Evolutionary conservation across 2,329 filamentous ascomycete genomes (phyloP).

Genomic region (Aspergillus carbonarius): DNA sequence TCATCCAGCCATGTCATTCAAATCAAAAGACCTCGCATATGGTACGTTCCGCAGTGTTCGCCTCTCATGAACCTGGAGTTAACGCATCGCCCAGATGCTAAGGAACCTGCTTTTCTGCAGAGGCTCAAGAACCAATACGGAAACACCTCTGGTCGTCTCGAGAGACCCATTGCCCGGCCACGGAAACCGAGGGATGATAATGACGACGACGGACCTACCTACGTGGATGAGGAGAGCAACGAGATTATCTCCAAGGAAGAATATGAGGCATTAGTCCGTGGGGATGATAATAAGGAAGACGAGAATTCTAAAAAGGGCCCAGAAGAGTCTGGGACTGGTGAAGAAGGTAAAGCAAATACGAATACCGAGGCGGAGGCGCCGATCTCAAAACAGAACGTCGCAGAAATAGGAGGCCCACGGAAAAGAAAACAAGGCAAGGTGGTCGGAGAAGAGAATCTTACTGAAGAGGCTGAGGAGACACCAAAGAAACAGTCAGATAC

Average conservation of each 20-base stretch:
- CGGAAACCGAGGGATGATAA: conserved; percentile 36
- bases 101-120: conserved; percentile 45
- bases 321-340: conserved; percentile 12
- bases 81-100: conserved; percentile 32
- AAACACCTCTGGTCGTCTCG: conserved; percentile 35
- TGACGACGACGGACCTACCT: conserved; percentile 45
- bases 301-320: conserved; percentile 7
- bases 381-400: conserved; percentile 36
- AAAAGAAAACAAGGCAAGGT: conserved; percentile 46
- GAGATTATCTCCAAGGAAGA: conserved; percentile 46
- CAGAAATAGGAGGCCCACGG: conserved; percentile 41
- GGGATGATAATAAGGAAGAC: conserved; percentile 18
- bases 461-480: conserved; percentile 22
- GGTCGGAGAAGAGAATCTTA: conserved; percentile 34
- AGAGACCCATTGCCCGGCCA: conserved; percentile 38
- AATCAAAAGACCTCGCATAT: conserved; percentile 46
- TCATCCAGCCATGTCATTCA: conserved; percentile 37
- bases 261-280: conserved; percentile 41
- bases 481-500: conserved; percentile 23
- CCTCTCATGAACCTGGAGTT: conserved; percentile 5
- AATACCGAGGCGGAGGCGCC: conserved; percentile 15
- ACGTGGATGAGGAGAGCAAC: conserved; percentile 46
- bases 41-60: conserved; percentile 27
- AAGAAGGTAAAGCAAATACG: conserved; percentile 15
- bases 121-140: conserved; percentile 42